Base-by-base conservation (phyloP, 371 early-diverging fungal genomes). In the Phascolomyces articulosus region DNA sequence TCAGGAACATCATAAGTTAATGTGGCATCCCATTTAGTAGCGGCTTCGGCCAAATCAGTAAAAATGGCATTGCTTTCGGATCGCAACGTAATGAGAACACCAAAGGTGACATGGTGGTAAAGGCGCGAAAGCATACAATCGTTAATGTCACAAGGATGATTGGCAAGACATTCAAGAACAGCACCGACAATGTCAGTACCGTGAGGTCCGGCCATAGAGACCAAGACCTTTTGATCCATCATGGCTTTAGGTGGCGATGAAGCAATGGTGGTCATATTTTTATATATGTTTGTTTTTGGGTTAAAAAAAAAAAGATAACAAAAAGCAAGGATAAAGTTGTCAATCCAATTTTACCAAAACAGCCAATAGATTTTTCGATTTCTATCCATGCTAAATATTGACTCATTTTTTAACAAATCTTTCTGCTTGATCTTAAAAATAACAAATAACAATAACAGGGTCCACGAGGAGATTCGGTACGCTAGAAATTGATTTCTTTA, bases 101-200 rank as follows among this genome's bases (percentile, higher is more conserved):
- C 94, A 80, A 94, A 94, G 0, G 94, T 93, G 20, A 94, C 95
- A 63, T 92, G 87, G 75, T 94, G 95, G 69, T 94, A 91, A 28
- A 94, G 83, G 63, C 95, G 90, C 18, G 93, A 91, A 15, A 94
- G 80, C 77, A 89, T 90, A 65, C 94, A 92, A 69, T 94, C 95
- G 18, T 89, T 87, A 20, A 94, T 84, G 23, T 76, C 81, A 66
- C 90, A 90, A 16, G 86, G 82, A 70, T 91, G 88, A 34, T 80
- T 83, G 44, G 91, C 88, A 20, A 91, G 82, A 60, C 92, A 90
- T 29, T 84, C 79, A 18, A 94, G 82, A 0, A 94, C 84, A 7
- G 90, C 90, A 31, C 92, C 93, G 58, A 94, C 90, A 65, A 94
- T 94, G 67, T 94, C 95, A 0, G 95, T 94, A 53, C 95, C 95